Conservation (phyloP, 208 protist species). For the Phytomonas sp. region DNA sequence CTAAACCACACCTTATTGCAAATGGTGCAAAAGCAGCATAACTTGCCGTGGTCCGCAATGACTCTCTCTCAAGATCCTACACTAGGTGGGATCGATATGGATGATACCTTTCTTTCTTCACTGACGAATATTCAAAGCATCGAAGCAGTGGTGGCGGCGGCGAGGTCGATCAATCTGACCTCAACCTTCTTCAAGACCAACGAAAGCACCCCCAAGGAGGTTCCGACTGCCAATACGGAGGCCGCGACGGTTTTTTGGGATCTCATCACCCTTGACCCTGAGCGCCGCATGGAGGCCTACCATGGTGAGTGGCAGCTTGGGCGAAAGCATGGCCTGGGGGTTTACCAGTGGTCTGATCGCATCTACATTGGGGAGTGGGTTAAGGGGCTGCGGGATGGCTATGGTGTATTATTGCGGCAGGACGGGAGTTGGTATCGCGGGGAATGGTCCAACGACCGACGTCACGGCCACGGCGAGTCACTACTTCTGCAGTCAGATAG, state of each 20-base stretch:
- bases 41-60: conserved; percentile 43
- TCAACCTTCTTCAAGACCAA: conserved; percentile 2
- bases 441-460: conserved; percentile 65
- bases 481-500: conserved; percentile 23
- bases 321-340: conserved; percentile 59
- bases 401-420: conserved; percentile 42
- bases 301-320: conserved; percentile 78
- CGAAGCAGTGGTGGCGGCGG: not conserved
- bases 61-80: conserved; percentile 23
- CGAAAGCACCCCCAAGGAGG: not conserved
- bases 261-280: conserved; percentile 2
- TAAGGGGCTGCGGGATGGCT: conserved; percentile 54
- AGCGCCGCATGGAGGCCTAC: conserved; percentile 66
- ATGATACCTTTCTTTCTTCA: conserved; percentile 5
- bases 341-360: conserved; percentile 76
- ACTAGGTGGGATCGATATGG: not conserved
- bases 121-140: not conserved
- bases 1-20: not conserved
- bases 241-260: not conserved
- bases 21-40: conserved; percentile 23
- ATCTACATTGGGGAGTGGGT: conserved; percentile 78
- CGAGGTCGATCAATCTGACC: not conserved
- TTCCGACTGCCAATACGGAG: not conserved
- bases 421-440: conserved; percentile 73
- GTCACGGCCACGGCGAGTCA: conserved; percentile 58